Percentiles rank a stretch among this genome's conserved stretches.
Evolutionary conservation across 2,329 filamentous ascomycete species (phyloP).

Genomic region (Diaporthe batatas): DNA sequence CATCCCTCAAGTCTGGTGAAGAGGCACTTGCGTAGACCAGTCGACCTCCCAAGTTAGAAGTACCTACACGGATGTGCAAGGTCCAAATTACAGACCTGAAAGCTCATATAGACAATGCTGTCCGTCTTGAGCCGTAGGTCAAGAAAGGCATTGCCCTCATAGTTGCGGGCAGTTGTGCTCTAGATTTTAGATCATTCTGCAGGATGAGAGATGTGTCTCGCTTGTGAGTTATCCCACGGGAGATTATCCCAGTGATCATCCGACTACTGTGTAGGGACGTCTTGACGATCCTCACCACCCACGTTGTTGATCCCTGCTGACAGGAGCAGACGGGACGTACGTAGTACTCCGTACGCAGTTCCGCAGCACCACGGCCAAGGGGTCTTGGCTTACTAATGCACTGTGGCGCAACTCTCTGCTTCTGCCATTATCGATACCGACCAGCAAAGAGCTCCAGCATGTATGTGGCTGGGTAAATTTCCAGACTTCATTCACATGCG

Average conservation of each 20-base stretch:
- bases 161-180: too few relatives aligned
- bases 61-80: too few relatives aligned
- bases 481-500: constrained; percentile 32
- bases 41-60: not conserved
- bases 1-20: too few relatives aligned
- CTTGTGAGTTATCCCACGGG: not conserved
- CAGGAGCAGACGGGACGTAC: not conserved
- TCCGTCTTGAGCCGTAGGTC: not conserved
- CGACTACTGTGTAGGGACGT: not conserved
- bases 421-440: constrained; percentile 24
- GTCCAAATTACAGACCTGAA: not conserved
- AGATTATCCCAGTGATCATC: constrained; percentile 1
- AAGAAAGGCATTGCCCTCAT: not conserved
- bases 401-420: constrained; percentile 11
- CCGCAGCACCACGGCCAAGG: too few relatives aligned
- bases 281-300: not conserved
- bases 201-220: not conserved
- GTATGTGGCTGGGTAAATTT: constrained; percentile 23
- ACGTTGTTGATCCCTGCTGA: not conserved
- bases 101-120: too few relatives aligned
- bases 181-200: not conserved
- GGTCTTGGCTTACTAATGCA: constrained; percentile 24
- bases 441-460: not conserved
- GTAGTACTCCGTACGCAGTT: too few relatives aligned
- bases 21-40: not conserved